Evolutionary conservation across 352 stramenopile genomes (phyloP).

Genomic region (Pythium grandisporangium): DNA sequence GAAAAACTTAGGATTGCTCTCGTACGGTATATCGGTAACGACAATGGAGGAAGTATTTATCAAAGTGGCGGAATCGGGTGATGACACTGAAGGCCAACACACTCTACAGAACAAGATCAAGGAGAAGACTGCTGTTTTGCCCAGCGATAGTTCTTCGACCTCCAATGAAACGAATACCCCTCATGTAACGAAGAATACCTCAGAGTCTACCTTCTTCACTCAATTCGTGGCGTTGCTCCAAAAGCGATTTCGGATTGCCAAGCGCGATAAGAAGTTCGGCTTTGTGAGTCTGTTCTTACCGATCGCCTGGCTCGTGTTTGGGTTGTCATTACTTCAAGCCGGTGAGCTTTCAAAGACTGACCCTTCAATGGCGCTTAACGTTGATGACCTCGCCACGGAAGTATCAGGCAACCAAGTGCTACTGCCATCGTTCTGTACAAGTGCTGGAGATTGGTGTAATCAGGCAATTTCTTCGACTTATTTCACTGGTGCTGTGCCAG

Average conservation of each 20-base stretch:
- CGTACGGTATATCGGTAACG: slow-evolving; percentile 93
- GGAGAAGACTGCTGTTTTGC: background rate
- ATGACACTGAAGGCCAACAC: slow-evolving; percentile 8
- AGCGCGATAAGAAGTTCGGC: slow-evolving; percentile 49
- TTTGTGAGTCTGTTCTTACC: slow-evolving; percentile 49
- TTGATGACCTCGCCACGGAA: slow-evolving; percentile 1
- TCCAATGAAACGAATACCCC: too few species aligned
- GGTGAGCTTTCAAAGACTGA: slow-evolving; percentile 27
- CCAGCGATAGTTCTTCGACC: background rate
- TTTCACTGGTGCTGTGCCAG: slow-evolving; percentile 1
- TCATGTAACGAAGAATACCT: slow-evolving; percentile 4
- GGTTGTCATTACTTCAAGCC: slow-evolving; percentile 34
- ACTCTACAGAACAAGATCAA: slow-evolving; percentile 16
- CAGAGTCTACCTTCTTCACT: slow-evolving; percentile 18
- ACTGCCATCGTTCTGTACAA: slow-evolving; percentile 8
- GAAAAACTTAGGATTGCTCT: slow-evolving; percentile 24
- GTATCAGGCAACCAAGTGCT: background rate
- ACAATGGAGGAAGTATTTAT: slow-evolving; percentile 98
- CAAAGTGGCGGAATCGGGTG: slow-evolving; percentile 28
- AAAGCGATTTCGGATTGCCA: slow-evolving; percentile 54
- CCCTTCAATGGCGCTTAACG: slow-evolving; percentile 22
- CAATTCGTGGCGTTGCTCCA: slow-evolving; percentile 40
- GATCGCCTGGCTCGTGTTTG: slow-evolving; percentile 38
- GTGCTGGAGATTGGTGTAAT: slow-evolving; percentile 7
- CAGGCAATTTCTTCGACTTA: background rate